Base-by-base conservation (phyloP, 345 rosid species). In the Erucastrum elatum region DNA sequence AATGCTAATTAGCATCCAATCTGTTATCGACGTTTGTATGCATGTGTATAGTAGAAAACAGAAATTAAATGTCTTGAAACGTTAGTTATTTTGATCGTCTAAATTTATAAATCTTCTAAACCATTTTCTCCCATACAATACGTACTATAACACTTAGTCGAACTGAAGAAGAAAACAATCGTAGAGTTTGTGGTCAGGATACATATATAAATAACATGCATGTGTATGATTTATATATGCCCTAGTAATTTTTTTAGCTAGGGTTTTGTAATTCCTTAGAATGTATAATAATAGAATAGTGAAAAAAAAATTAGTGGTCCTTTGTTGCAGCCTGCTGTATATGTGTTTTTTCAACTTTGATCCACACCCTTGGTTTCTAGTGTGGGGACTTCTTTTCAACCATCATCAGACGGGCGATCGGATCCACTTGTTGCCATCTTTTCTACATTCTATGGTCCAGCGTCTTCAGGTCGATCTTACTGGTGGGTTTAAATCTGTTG, bases 391-490 rank as follows among this genome's bases (percentile, higher is more conserved):
- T 79, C 46, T 74, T 74, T 46, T 55, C 26, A 60, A 72, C 73
- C 73, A 77, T 58, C 71, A 77, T 71, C 72, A 59, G 29, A 65
- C 53, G 68, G 49, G 62, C 68, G 77, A 72, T 72, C 68, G 68
- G 73, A 73, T 72, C 73, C 73, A 26, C 63, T 25, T 39, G 59
- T 46, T 72, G 82, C 70, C 74, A 66, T 60, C 35, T 79, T 79
- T 79, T 79, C 82, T 53, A 79, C 78, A 79, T 79, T 79, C 70
- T 41, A 68, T 49, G 78, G 82, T 79, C 82, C 78, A 79, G 25
- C 34, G 46, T 10, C 65, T 73, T 79, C 78, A 73, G 82, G 78
- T 74, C 78, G 78, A 67, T 74, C 78, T 70, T 79, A 73, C 17
- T 74, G 60, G 82, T 74, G 74, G 44, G 82, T 67, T 66, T 60